These are phyloP conservation scores for Penicillium sp. DNA, from an alignment of 2,329 filamentous ascomycete species.

Conservation along the genomic window DNA sequence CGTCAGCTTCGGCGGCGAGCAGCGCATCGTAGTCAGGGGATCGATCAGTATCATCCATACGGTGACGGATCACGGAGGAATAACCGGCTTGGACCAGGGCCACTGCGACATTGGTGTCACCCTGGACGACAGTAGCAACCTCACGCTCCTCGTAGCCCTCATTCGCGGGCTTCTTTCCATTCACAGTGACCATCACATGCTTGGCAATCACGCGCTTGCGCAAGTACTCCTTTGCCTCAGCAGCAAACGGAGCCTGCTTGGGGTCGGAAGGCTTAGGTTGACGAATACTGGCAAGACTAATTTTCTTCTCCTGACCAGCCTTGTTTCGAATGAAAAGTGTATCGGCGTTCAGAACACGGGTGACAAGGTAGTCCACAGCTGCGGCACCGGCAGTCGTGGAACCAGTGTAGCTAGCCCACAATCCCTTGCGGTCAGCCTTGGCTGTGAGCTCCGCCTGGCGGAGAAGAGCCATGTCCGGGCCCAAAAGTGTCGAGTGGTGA, in stretches of 20 bases:
- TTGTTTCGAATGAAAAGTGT: slow-evolving; percentile 85
- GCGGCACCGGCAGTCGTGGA: slow-evolving; percentile 59
- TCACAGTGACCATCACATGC: slow-evolving; percentile 82
- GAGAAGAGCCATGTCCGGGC: slow-evolving; percentile 79
- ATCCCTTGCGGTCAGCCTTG: slow-evolving; percentile 69
- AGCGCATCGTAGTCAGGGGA: slow-evolving; percentile 83
- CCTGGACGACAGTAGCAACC: slow-evolving; percentile 81
- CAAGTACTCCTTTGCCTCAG: slow-evolving; percentile 94
- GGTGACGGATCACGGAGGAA: slow-evolving; percentile 89
- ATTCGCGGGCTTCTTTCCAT: slow-evolving; percentile 83
- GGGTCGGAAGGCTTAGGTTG: slow-evolving; percentile 88
- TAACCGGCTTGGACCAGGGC: slow-evolving; percentile 88
- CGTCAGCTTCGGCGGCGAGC: slow-evolving; percentile 51
- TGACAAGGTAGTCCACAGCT: slow-evolving; percentile 74
- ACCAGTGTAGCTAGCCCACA: slow-evolving; percentile 78
- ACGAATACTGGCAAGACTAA: slow-evolving; percentile 88
- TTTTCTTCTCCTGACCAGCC: slow-evolving; percentile 78
- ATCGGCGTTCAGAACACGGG: slow-evolving; percentile 82
- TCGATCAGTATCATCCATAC: slow-evolving; percentile 90
- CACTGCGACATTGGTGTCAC: slow-evolving; percentile 83
- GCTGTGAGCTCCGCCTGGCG: slow-evolving; percentile 84
- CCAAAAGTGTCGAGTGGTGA: slow-evolving; percentile 90
- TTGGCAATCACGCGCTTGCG: slow-evolving; percentile 94
- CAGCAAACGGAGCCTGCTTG: slow-evolving; percentile 81
- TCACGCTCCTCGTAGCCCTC: slow-evolving; percentile 94